Percentiles rank a stretch among this genome's conserved stretches.
Conservation (phyloP, 2,329 filamentous ascomycete species). For the Scopulariopsis brevicaulis region DNA sequence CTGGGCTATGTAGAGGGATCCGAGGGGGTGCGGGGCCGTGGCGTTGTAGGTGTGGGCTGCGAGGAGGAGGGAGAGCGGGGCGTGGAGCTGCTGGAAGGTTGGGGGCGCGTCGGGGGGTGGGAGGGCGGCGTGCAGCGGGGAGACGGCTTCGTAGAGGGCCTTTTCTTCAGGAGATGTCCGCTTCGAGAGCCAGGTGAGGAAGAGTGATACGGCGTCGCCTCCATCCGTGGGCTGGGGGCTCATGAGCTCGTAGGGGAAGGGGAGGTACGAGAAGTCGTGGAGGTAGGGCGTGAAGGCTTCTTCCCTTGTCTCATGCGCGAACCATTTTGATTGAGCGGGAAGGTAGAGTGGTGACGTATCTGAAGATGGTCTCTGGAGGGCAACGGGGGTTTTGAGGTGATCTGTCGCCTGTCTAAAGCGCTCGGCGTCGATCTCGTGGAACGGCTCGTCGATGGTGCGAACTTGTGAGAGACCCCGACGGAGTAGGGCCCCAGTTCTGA, state of each 20-base stretch:
- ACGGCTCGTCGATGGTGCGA: neutral
- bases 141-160: neutral
- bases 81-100: conserved; percentile 43
- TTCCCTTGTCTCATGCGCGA: conserved; percentile 16
- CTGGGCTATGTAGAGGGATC: conserved; percentile 76
- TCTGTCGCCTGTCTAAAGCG: neutral
- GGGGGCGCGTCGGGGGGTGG: conserved; percentile 9
- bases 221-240: conserved; percentile 9
- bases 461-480: neutral
- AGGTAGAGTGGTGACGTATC: conserved; percentile 15
- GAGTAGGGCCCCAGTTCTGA: neutral
- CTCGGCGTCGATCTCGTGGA: neutral
- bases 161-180: neutral
- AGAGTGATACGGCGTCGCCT: conserved; percentile 8
- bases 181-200: conserved; percentile 15
- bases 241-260: conserved; percentile 28
- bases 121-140: conserved; percentile 8
- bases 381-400: neutral
- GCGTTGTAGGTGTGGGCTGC: conserved; percentile 39
- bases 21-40: conserved; percentile 13
- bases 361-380: neutral
- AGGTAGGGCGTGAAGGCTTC: conserved; percentile 15
- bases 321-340: conserved; percentile 50
- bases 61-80: conserved; percentile 54
- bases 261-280: conserved; percentile 15